Percentiles rank a stretch among this genome's conserved stretches.
These are phyloP conservation scores for Albugo candida DNA, from an alignment of 352 stramenopile genomes.

Conservation along the genomic window DNA sequence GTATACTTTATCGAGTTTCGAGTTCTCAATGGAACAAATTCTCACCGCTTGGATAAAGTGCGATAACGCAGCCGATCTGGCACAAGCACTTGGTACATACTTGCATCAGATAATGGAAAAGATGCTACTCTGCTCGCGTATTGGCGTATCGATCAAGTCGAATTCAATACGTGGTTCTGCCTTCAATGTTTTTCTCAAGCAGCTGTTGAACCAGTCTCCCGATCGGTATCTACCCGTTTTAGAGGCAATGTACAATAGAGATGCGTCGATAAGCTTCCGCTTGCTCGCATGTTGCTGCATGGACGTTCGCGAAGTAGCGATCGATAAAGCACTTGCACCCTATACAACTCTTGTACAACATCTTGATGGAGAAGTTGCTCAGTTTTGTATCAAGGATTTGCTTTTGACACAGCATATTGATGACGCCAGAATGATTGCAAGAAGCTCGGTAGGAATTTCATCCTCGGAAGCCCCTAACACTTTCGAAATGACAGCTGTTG, in stretches of 20 bases:
- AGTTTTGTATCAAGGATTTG: conserved; percentile 47
- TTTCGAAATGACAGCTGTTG: conserved; percentile 50
- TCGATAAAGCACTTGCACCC: conserved; percentile 31
- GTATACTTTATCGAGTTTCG: conserved; percentile 39
- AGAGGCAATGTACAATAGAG: conserved; percentile 52
- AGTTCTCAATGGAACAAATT: too few relatives aligned
- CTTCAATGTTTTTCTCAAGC: conserved; percentile 65
- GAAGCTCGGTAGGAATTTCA: conserved; percentile 15
- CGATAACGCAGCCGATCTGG: conserved; percentile 48
- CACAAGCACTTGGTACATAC: conserved; percentile 32
- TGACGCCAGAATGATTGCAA: conserved; percentile 35
- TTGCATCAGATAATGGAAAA: conserved; percentile 39
- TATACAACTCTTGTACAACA: conserved; percentile 46
- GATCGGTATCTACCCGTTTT: conserved; percentile 61
- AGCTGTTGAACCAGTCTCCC: conserved; percentile 43
- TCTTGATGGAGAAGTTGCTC: conserved; percentile 22
- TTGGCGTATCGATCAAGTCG: conserved; percentile 33
- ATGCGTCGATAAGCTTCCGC: conserved; percentile 55
- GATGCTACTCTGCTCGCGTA: conserved; percentile 58
- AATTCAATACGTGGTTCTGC: conserved; percentile 42
- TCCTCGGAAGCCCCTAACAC: conserved; percentile 8
- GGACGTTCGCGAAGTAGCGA: conserved; percentile 20
- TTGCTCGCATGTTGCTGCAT: conserved; percentile 62
- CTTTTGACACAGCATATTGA: conserved; percentile 59
- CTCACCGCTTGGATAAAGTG: conserved; percentile 33